Conservation (phyloP, 768 basidiomycete species). For the Podaxis rugospora region DNA sequence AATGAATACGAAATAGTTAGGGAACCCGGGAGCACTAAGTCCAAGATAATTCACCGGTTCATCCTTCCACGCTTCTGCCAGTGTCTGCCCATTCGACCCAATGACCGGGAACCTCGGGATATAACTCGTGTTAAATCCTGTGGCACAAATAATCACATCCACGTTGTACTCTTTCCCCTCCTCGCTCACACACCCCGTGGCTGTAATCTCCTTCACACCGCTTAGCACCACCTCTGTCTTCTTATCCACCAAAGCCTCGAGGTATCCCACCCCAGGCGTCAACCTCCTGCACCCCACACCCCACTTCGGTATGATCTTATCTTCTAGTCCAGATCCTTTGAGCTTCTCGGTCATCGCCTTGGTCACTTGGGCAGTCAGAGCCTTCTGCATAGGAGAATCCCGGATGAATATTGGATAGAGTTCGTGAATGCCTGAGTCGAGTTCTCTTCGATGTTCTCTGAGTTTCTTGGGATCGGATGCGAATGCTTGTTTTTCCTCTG, state of each 20-base stretch:
- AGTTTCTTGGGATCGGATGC: conserved; percentile 30
- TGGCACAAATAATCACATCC: conserved; percentile 30
- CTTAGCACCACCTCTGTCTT: conserved; percentile 25
- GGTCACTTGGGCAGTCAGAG: conserved; percentile 17
- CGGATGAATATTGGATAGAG: conserved; percentile 23
- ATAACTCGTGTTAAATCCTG: conserved; percentile 28
- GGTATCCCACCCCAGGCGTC: conserved; percentile 26
- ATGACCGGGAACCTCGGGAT: conserved; percentile 26
- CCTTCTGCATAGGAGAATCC: conserved; percentile 26
- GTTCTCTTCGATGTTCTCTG: conserved; percentile 31
- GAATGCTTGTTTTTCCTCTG: conserved; percentile 36
- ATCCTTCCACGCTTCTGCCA: conserved; percentile 24
- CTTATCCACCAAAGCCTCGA: conserved; percentile 23
- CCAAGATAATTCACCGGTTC: conserved; percentile 24
- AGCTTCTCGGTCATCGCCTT: conserved; percentile 37
- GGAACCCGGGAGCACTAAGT: conserved; percentile 22
- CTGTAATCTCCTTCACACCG: conserved; percentile 23
- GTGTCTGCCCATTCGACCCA: conserved; percentile 18
- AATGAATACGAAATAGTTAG: conserved; percentile 25
- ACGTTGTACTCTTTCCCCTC: conserved; percentile 23
- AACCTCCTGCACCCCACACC: conserved; percentile 26
- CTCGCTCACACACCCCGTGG: conserved; percentile 20
- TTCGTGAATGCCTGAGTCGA: conserved; percentile 32
- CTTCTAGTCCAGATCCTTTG: conserved; percentile 33
- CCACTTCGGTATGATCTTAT: conserved; percentile 27